Base-by-base conservation (phyloP, 228 moss, liverwort and hornwort species). In the Sphagnum fallax region DNA sequence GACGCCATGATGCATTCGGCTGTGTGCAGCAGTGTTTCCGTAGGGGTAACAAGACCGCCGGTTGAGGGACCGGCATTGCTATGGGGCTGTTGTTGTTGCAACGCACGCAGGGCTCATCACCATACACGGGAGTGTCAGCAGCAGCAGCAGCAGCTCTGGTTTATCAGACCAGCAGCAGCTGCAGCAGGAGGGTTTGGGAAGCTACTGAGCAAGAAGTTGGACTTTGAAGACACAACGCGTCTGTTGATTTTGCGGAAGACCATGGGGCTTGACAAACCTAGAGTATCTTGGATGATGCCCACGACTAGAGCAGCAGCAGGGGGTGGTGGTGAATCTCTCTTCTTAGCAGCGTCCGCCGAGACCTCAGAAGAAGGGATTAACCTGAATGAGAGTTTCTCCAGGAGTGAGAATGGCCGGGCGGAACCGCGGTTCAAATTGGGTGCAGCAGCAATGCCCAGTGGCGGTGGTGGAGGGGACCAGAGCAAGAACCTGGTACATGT, bases 401-500 rank as follows among this genome's bases (percentile, higher is more conserved):
- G 65, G 13, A 52, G 75, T 71, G 60, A 49, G 80, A 61, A 66
- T 60, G 62, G 62, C 4, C 11, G n/a, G 62, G n/a, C 61, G 13
- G 70, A 70, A 14, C 6, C 49, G 48, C 8, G 66, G 9, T 6
- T 7, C 6, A 53, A 6, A 49, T 53, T 70, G 59, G 82, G 75
- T 55, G 82, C 79, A 80, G 74, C 80, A 51, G 74, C 80, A 51
- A 73, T 66, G 64, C 79, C 63, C 55, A 8, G 55, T 53, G 72
- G 52, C 69, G 76, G 47, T 51, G 83, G 75, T 16, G 75, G 52
- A 49, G 66, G 51, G 16, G 66, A 78, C 15, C 75, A 64, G 69
- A 78, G 75, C 32, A 69, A 74, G 52, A 78, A 72, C 60, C 78
- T 87, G 70, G 80, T 81, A 70, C 83, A 67, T 13, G 73, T 71